Evolutionary conservation across 495 filamentous ascomycete genomes (phyloP), one percentile per base, ranked within the genome.

Genomic region (Immersiella caudata): DNA sequence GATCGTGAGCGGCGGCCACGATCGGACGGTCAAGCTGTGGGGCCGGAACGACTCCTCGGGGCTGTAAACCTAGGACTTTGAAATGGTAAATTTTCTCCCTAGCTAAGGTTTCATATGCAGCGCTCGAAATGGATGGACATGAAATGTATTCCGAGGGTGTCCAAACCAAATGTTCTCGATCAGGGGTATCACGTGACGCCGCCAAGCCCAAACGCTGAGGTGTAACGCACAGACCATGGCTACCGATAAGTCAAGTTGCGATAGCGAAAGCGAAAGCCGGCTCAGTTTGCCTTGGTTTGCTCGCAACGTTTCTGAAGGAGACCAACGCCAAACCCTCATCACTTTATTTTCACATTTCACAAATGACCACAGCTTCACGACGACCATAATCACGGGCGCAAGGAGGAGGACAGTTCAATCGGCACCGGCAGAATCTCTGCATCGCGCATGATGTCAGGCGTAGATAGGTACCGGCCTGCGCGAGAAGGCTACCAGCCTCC

Each of bases 21-120:
- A 99, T 78, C 86, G 93, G 18, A 98, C 94, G 1, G 93, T 97
- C 58, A 99, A 98, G 79, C 80, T 99, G 3, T 99, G 95, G 95
- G 94, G 92, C 1, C 86, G 91, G 67, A 93, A 97, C 67, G 93
- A 93, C 80, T 83, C 82, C 18, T 81, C 83, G 61, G 78, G 79
- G 33, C 65, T 85, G 60, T 85, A 73, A 54, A 14, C 4, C 40
- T 46, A 46, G 69, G 61, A n/a, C 59, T 51, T n/a, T 68, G 50
- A 62, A n/a, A 6, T 24, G 14, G 21, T 27, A 61, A 2, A 26
- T 25, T 14, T 24, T 14, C 21, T 60, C 9, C 29, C 29, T 22
- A 49, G 24, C 18, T 20, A 9, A 40, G 21, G 22, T 62, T 49
- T 18, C 50, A 51, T 18, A 51, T 20, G 56, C 24, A 12, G 16